A percentile compares a stretch with the other conserved stretches of the same genome.
Conservation (phyloP, 192 early-diverging fungal genomes). For the Coemansia sp. region DNA sequence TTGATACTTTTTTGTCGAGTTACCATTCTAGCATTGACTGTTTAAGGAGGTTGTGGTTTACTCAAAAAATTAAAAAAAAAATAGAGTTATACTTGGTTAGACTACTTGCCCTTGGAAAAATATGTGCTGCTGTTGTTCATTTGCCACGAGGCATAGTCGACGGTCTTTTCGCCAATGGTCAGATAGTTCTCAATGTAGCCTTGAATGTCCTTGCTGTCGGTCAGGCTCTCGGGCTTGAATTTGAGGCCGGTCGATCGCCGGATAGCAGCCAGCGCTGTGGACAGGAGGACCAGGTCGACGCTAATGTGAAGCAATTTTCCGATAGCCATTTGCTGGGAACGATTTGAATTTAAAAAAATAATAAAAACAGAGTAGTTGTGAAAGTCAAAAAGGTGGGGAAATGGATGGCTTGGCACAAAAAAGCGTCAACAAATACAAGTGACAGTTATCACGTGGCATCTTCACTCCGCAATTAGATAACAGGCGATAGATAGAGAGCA, state of each 20-base stretch:
- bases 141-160: slow-evolving; percentile 17
- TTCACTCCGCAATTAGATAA: no score
- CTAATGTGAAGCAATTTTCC: slow-evolving; percentile 33
- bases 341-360: neutral
- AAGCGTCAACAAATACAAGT: neutral
- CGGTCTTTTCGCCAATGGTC: slow-evolving; percentile 24
- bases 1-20: no score
- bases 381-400: neutral
- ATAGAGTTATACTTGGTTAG: neutral
- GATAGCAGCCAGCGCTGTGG: slow-evolving; percentile 40
- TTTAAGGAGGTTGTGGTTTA: no score
- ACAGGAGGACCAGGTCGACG: slow-evolving; percentile 40
- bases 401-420: neutral
- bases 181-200: slow-evolving; percentile 33
- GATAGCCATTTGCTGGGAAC: slow-evolving; percentile 15
- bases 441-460: neutral
- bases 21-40: no score
- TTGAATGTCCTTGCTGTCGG: slow-evolving; percentile 31
- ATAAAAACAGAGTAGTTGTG: neutral
- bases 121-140: slow-evolving; percentile 23
- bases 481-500: no score
- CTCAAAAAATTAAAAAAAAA: neutral
- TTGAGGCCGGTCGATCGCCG: slow-evolving; percentile 33
- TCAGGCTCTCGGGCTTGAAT: slow-evolving; percentile 26
- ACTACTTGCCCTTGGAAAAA: slow-evolving; percentile 15